These are phyloP conservation scores for Eutypa lata DNA, from an alignment of 2,329 filamentous ascomycete genomes.

Conservation along the genomic window DNA sequence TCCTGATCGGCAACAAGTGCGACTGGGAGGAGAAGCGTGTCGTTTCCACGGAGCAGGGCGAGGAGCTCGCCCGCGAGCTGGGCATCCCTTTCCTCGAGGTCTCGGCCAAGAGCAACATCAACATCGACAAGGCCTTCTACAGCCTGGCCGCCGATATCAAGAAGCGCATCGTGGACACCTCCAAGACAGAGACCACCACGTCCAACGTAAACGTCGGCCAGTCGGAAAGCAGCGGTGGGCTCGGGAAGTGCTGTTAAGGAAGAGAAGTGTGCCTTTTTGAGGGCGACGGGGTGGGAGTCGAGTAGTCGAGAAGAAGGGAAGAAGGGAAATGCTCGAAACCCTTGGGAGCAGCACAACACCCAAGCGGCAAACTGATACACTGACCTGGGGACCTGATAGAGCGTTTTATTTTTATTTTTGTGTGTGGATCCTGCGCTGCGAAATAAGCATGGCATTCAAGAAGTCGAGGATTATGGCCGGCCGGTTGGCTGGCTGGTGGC, in stretches of 20 bases:
- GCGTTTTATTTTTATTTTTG: too few relatives aligned
- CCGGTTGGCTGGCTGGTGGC: too few relatives aligned
- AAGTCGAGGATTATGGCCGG: too few relatives aligned
- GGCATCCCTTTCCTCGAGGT: conserved; percentile 98
- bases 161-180: conserved; percentile 92
- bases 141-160: conserved; percentile 94
- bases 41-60: conserved; percentile 87
- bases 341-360: not conserved
- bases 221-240: conserved; percentile 51
- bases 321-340: not conserved
- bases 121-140: conserved; percentile 98
- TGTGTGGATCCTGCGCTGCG: too few relatives aligned
- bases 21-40: conserved; percentile 99
- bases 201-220: conserved; percentile 67
- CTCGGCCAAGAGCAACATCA: conserved; percentile 98
- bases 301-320: not conserved
- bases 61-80: conserved; percentile 90
- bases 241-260: conserved; percentile 74
- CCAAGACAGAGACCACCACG: conserved; percentile 67
- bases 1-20: conserved; percentile 99
- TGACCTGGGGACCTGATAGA: too few relatives aligned
- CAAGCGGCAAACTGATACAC: too few relatives aligned
- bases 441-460: too few relatives aligned
- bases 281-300: not conserved
- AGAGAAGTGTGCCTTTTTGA: not conserved